Percentiles rank a stretch among this genome's conserved stretches.
These are phyloP conservation scores for Clitoria ternatea DNA, from an alignment of 306 rosid species.

Conservation along the genomic window DNA sequence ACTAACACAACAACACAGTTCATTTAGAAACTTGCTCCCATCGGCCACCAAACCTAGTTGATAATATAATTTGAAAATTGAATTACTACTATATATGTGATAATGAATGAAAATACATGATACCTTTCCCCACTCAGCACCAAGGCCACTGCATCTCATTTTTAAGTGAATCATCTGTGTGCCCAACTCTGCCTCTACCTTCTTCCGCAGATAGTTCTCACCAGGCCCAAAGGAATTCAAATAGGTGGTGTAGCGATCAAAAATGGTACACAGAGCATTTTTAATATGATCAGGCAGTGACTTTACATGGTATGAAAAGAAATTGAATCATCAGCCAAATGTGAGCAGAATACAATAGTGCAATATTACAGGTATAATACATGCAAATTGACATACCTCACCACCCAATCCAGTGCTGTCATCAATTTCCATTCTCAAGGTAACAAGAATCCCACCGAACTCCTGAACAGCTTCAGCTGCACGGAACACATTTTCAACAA, in stretches of 20 bases:
- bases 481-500: slow-evolving; percentile 59
- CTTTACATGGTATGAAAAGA: slow-evolving; percentile 53
- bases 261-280: slow-evolving; percentile 58
- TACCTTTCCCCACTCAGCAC: slow-evolving; percentile 96
- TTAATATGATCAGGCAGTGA: slow-evolving; percentile 51
- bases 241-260: slow-evolving; percentile 65
- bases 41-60: not conserved
- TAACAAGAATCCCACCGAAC: slow-evolving; percentile 58
- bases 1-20: not conserved
- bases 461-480: slow-evolving; percentile 85
- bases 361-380: not conserved
- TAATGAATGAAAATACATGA: slow-evolving; percentile 10
- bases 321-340: slow-evolving; percentile 14
- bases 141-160: slow-evolving; percentile 86
- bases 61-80: not conserved
- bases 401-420: slow-evolving; percentile 75
- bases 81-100: not conserved
- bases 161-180: slow-evolving; percentile 82
- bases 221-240: slow-evolving; percentile 84
- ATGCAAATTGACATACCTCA: slow-evolving; percentile 52
- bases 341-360: not conserved
- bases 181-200: slow-evolving; percentile 90
- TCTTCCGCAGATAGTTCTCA: slow-evolving; percentile 80
- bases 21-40: not conserved
- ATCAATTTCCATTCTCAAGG: slow-evolving; percentile 78